Base-by-base conservation (phyloP, 805 yeast genomes). In the Pichia kluyveri region DNA sequence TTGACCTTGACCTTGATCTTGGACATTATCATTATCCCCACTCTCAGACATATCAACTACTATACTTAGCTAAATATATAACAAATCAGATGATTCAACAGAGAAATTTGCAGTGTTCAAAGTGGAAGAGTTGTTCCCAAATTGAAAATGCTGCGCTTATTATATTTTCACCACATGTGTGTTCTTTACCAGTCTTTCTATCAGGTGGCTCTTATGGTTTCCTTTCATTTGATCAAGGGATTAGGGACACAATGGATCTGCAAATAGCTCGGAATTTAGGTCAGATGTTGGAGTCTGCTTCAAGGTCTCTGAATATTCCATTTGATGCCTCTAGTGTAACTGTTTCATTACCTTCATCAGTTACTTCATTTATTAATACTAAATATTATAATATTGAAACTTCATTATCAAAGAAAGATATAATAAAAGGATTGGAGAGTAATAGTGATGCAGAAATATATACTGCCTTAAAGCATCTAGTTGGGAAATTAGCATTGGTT, bases 351-450 rank as follows among this genome's bases (percentile, higher is more conserved):
- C 60, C 60, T 12, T 55, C 60, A 11, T 46, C 56, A 10, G 49
- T 57, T 2, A 47, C 60, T 12, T 48, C 56, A 10, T 47, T 54
- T 36, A 53, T 58, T 42, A 60, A 60, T 44, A 56, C 55, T 26
- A 56, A 54, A 31, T 51, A 50, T 27, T 57, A 59, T 41, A 47
- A 52, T 28, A 46, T 55, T 12, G 55, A 57, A 31, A 53, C 57
- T 5, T 45, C 45, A 31, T 54, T 77, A 51, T 71, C 81, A n/a
- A 78, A 86, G 1, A 71, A 72, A 42, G 93, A 89, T 54, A 77
- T 91, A 39, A 67, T 76, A 19, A 75, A 75, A 40, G 70, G 83
- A 41, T 70, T 91, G 49, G 82, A 76, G 59, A 84, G 96, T 1
- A 69, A 85, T 41, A 70, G 72, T 30, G 88, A 84, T 26, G 70